These are phyloP conservation scores for Cladosporium sp. DNA, from an alignment of 2,329 filamentous ascomycete genomes.

Conservation along the genomic window DNA sequence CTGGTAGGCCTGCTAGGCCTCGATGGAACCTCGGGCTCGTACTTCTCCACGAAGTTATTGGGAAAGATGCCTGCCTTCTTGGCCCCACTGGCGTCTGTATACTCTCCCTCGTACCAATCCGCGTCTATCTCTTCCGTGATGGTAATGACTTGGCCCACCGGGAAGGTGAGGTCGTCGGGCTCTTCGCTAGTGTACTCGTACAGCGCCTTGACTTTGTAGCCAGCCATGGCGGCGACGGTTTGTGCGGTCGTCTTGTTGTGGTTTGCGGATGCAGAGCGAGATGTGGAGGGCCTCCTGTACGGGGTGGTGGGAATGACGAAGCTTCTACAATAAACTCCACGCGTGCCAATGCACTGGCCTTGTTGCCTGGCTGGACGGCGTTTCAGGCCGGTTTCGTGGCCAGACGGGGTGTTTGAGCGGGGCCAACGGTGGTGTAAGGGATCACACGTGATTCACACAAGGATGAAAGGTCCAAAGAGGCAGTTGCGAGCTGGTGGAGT, in stretches of 20 bases:
- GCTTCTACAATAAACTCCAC: no score
- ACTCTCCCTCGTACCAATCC: slow-evolving; percentile 91
- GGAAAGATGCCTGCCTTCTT: slow-evolving; percentile 86
- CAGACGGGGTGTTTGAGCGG: not conserved
- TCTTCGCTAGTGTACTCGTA: slow-evolving; percentile 91
- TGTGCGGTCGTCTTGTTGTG: not conserved
- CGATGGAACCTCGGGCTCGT: slow-evolving; percentile 84
- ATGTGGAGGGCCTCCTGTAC: not conserved
- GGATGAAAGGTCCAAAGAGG: not conserved
- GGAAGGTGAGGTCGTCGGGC: slow-evolving; percentile 89
- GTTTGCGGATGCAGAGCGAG: not conserved
- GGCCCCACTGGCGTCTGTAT: slow-evolving; percentile 65
- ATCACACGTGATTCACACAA: not conserved
- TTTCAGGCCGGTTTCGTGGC: not conserved
- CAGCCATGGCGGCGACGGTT: slow-evolving; percentile 27
- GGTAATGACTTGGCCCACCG: slow-evolving; percentile 80
- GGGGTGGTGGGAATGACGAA: not conserved
- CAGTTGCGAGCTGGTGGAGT: not conserved
- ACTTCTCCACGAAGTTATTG: slow-evolving; percentile 94
- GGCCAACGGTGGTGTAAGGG: no score
- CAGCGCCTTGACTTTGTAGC: slow-evolving; percentile 90
- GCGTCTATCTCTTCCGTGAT: slow-evolving; percentile 87
- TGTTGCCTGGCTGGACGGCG: not conserved
- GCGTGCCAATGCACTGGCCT: no score
- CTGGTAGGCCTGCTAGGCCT: slow-evolving; percentile 68